Evolutionary conservation across 2,329 filamentous ascomycete genomes (phyloP).

Genomic region (Annulohypoxylon truncatum): DNA sequence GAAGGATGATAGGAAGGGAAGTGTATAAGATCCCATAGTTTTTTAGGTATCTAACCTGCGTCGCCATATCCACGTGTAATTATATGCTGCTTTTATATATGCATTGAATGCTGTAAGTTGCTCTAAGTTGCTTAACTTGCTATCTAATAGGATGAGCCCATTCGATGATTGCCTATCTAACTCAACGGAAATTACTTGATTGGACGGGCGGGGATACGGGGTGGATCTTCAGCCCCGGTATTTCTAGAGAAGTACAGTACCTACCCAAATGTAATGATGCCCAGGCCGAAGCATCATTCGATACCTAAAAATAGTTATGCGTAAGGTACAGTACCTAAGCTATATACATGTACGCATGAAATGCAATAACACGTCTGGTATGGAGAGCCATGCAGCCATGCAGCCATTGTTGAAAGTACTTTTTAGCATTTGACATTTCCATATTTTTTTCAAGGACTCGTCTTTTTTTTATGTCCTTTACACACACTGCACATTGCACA

Average conservation of each 20-base stretch:
- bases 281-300: slow-evolving; percentile 5
- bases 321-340: slow-evolving; percentile 24
- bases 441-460: slow-evolving; percentile 37
- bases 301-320: slow-evolving; percentile 14
- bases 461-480: slow-evolving; percentile 27
- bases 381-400: slow-evolving; percentile 16
- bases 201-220: slow-evolving; percentile 12
- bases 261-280: slow-evolving; percentile 15
- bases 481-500: slow-evolving; percentile 18
- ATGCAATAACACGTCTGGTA: slow-evolving; percentile 38
- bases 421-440: slow-evolving; percentile 38
- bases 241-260: slow-evolving; percentile 10
- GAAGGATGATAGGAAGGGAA: not conserved
- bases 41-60: not conserved
- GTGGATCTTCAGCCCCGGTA: slow-evolving; percentile 13
- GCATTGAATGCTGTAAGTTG: slow-evolving; percentile 1
- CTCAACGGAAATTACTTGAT: slow-evolving; percentile 27
- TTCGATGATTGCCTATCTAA: slow-evolving; percentile 29
- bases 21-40: not conserved
- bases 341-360: slow-evolving; percentile 26
- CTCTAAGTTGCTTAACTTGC: not conserved
- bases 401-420: slow-evolving; percentile 3
- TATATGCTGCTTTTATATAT: not conserved
- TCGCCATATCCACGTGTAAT: not conserved
- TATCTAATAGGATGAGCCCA: slow-evolving; percentile 13